Base-by-base conservation (phyloP, 2,329 filamentous ascomycete genomes). In the Didymosphaeria variabile region DNA sequence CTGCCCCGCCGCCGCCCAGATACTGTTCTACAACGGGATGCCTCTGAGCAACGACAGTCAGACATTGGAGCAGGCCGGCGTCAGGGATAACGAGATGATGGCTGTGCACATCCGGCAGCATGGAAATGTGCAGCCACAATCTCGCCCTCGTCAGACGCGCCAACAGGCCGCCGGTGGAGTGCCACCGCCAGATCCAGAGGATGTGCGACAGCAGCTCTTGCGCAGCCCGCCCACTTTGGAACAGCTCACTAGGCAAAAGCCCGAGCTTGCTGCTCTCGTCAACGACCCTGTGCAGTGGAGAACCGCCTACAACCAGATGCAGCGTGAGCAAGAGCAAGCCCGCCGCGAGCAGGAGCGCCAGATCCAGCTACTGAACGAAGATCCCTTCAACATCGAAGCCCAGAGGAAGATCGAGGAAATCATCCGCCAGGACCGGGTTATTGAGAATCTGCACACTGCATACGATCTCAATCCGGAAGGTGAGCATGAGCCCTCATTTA, bases 401-500 rank as follows among this genome's bases (percentile, higher is more conserved):
- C 95, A 99, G 80, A 86, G 86, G 50, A 92, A 90, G 81, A 99
- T 99, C 64, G 94, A 95, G 75, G 95, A 99, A 81, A 96, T 98
- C 80, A 99, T 99, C 74, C 90, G 95, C 58, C 92, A 97, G 79
- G 92, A 98, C 80, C 86, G 90, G 17, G 94, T 99, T 49, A 93
- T 94, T 79, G 93, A 97, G 81, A 99, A 99, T 74, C 80, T 98
- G 62, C 93, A 98, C 75, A 95, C 94, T 80, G 95, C 95, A 45
- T 94, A 97, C 86, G 94, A 98, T 80, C 90, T 98, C 80, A 97
- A 96, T 73, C 95, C 95, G 0, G 95, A 98, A 87, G 94, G 94
- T 96, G 81, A 71, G 86, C 40, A 17, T n/a, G 32, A 13, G 15
- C 19, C 17, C 26, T 31, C 42, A 26, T n/a, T 31, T 15, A 26